Conservation (phyloP, 2,329 filamentous ascomycete species). For the Diatrype stigma region DNA sequence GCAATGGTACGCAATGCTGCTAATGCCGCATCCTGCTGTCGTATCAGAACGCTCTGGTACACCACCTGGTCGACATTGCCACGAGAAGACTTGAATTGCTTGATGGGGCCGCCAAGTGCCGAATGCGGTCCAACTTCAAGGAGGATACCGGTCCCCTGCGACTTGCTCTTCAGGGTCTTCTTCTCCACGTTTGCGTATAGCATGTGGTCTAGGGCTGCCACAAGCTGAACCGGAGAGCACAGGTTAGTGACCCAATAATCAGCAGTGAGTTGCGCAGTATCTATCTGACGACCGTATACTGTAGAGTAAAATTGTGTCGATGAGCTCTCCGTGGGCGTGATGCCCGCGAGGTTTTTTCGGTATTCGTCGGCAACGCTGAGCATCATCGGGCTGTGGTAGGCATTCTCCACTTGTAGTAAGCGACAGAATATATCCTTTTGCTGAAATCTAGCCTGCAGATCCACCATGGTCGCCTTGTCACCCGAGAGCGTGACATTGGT, state of each 20-base stretch:
- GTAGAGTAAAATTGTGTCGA: too few species aligned
- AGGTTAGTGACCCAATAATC: background rate
- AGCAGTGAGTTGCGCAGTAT: background rate
- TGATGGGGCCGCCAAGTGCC: conserved; percentile 1
- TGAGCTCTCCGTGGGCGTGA: background rate
- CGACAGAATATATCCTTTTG: background rate
- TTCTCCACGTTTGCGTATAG: background rate
- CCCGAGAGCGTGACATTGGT: conserved; percentile 3
- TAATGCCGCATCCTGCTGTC: background rate
- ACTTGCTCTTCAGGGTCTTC: background rate
- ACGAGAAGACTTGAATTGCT: background rate
- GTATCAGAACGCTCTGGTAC: background rate
- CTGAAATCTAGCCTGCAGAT: background rate
- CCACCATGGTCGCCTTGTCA: background rate
- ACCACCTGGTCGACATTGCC: background rate
- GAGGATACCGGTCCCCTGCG: background rate
- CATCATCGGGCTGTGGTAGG: too few species aligned
- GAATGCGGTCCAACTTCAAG: conserved; percentile 5
- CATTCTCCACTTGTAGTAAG: too few species aligned
- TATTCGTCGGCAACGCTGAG: too few species aligned
- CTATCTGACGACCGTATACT: background rate
- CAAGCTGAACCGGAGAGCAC: background rate
- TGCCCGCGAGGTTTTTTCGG: background rate
- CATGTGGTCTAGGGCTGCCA: background rate
- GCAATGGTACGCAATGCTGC: too few species aligned